Evolutionary conservation across 495 filamentous ascomycete species (phyloP).

Genomic region (Aspergillus haitiensis): DNA sequence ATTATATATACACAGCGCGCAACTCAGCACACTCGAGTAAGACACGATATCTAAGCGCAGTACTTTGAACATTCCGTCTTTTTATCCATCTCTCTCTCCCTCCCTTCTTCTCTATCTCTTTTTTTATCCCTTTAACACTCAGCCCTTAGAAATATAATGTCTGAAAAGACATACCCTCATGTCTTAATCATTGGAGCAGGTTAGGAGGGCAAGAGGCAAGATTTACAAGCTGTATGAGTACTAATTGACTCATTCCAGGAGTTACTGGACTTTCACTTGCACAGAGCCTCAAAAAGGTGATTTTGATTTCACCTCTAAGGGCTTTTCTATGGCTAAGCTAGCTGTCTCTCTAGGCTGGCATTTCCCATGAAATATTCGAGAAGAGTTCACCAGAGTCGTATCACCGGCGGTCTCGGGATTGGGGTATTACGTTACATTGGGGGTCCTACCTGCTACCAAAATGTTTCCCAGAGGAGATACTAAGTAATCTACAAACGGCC

Average conservation of each 20-base stretch:
- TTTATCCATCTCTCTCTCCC: too few relatives aligned
- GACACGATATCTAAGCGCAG: too few relatives aligned
- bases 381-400: neutral
- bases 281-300: neutral
- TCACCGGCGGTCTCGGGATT: neutral
- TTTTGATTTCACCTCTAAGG: neutral
- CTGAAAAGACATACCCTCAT: neutral
- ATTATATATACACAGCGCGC: too few relatives aligned
- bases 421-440: neutral
- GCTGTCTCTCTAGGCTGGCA: neutral
- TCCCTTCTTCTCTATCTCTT: too few relatives aligned
- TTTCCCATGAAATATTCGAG: neutral
- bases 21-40: too few relatives aligned
- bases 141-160: too few relatives aligned
- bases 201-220: neutral
- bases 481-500: neutral
- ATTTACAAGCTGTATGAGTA: neutral
- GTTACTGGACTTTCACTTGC: neutral
- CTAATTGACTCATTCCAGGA: neutral
- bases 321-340: neutral
- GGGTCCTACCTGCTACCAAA: neutral
- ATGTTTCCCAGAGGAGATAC: neutral
- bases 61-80: too few relatives aligned
- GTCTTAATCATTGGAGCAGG: neutral
- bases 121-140: too few relatives aligned